Evolutionary conservation across 495 filamentous ascomycete species (phyloP).

Genomic region (Aspergillus nanangensis): DNA sequence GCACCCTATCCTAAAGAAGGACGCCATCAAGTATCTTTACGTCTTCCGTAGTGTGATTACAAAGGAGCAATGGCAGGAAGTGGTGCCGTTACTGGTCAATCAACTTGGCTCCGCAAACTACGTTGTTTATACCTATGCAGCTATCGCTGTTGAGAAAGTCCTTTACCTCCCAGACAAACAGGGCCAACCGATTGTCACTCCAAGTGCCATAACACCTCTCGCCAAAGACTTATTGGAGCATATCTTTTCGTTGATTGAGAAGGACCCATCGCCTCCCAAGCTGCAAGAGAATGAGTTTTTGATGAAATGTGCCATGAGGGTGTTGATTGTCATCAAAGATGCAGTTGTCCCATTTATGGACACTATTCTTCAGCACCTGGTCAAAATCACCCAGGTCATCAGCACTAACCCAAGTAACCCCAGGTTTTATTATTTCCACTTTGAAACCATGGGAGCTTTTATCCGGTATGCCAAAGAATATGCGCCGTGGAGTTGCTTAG

Average conservation of each 20-base stretch:
- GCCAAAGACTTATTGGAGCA: conserved; percentile 84
- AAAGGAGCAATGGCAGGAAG: conserved; percentile 79
- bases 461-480: conserved; percentile 54
- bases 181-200: conserved; percentile 69
- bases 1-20: conserved; percentile 87
- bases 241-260: conserved; percentile 86
- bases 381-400: conserved; percentile 84
- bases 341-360: conserved; percentile 66
- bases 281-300: conserved; percentile 98
- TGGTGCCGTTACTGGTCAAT: conserved; percentile 84
- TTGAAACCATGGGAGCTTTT: conserved; percentile 93
- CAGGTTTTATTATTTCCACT: conserved; percentile 96
- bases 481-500: background rate
- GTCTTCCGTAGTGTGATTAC: conserved; percentile 87
- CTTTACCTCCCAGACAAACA: conserved; percentile 72
- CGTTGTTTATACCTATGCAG: conserved; percentile 95
- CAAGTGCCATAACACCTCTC: conserved; percentile 66
- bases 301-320: conserved; percentile 97
- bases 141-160: conserved; percentile 87
- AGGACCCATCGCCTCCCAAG: conserved; percentile 76
- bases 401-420: conserved; percentile 94
- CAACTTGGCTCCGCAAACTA: conserved; percentile 84
- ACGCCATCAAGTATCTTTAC: conserved; percentile 96
- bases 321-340: conserved; percentile 87
- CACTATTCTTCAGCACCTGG: conserved; percentile 67